Evolutionary conservation across 495 filamentous ascomycete genomes (phyloP), one percentile per base, ranked within the genome.

Genomic region (Penicillium pancosmium): DNA sequence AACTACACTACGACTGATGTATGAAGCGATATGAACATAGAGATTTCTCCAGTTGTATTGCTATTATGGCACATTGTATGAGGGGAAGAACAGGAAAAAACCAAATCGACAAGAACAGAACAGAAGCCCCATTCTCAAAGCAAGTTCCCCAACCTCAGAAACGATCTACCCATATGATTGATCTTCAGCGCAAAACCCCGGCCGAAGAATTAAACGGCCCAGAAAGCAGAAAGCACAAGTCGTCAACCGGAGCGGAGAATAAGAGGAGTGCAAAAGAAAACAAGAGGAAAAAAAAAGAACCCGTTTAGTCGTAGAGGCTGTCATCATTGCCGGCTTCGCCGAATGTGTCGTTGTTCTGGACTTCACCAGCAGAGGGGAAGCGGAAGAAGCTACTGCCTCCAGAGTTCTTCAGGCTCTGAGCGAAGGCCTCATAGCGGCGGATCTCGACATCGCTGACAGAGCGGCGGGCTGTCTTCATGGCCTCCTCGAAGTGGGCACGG

Each of bases 391-490:
- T 90, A 73, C 92, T 93, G 53, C 92, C 92, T 50, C 94, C 91
- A 43, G 91, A 86, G 72, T 95, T 94, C 89, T 98, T 98, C 90
- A 98, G 90, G 73, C 91, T 93, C 81, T 98, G 95, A 34, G 94
- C 90, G 63, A 98, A 98, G 27, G 94, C 95, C 82, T 98, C 94
- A 76, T 98, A 98, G 55, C 92, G 88, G 61, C 95, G 88, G 67
- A 98, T 92, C 82, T 98, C 94, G 33, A 97, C 92, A 65, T 98
- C 94, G 59, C 83, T 93, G 67, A 98, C 94, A 13, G 94, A 97
- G 72, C 90, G 87, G 69, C 94, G 86, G 53, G 94, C 94, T 65
- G 87, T 84, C 74, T 88, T 85, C 95, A 98, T 98, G 27, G 94
- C 94, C 86, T 98, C 93, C 78, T 97, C 93, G 75, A 98, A 98